Evolutionary conservation across 352 stramenopile species (phyloP), one percentile per base, ranked within the genome.

Genomic region (Achlya hypogyna): DNA sequence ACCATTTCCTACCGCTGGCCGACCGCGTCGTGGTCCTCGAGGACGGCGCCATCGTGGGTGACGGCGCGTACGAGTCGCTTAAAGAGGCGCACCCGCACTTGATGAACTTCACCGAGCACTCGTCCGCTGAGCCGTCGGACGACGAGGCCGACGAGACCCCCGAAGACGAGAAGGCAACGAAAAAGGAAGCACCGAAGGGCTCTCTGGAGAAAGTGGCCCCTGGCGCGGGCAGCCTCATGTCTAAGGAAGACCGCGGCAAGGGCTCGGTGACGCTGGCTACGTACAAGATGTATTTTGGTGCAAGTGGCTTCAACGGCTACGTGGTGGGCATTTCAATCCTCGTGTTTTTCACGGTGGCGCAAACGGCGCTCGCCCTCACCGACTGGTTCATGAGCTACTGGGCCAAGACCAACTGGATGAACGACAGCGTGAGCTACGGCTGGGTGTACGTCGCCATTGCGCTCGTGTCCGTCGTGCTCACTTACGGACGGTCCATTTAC

Each of bases 1-100:
- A 78, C 65, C 54, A 82, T 38, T 75, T 81, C n/a, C 63, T 81
- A 4, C 63, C 56, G 16, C 54, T 78, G 29, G 75, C 75, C 0
- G 75, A 84, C 47, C 69, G 58, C 10, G 73, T 84, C 16, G 43
- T 84, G n/a, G 67, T 81, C 6, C 56, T 84, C 52, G 62, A 71
- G 1, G 53, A 75, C 20, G 76, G 76, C n/a, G 22, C 65, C 14
- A 74, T 84, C 29, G 71, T 76, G 8, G 73, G 71, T 12, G 74
- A 77, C 43, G 76, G 76, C 51, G 72, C 65, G 45, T 66, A 71
- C 18, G 51, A 63, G 0, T 45, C 73, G n/a, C 29, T 81, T 2
- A 64, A 60, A 2, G 65, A 27, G 14, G 40, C 69, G 32, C 78
- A 78, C 51, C 66, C 75, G 29, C 72, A 72, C 25, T 43, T 80